These are phyloP conservation scores for Cryptosporidium tyzzeri DNA, from an alignment of 169 alveolate genomes.

Conservation along the genomic window DNA sequence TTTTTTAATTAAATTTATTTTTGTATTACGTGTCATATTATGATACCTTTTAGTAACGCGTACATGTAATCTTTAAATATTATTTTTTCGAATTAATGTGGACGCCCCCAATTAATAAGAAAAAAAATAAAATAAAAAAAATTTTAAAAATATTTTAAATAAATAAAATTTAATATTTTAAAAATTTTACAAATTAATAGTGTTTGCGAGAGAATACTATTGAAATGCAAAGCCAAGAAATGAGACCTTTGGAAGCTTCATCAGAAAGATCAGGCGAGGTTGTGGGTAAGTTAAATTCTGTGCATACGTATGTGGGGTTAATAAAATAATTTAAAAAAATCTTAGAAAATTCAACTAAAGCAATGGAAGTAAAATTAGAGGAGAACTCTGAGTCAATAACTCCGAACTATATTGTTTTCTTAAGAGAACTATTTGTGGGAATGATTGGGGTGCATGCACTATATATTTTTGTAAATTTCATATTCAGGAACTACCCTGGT, in stretches of 20 bases:
- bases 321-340: not conserved
- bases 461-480: slow-evolving; percentile 59
- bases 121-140: not conserved
- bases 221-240: slow-evolving; percentile 4
- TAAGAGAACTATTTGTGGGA: slow-evolving; percentile 64
- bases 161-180: slow-evolving; percentile 5
- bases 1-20: not conserved
- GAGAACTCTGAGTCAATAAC: not conserved
- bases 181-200: not conserved
- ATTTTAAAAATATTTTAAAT: not conserved
- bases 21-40: slow-evolving; percentile 48
- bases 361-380: not conserved
- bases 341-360: not conserved
- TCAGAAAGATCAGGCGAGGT: slow-evolving; percentile 3
- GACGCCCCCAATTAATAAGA: slow-evolving; percentile 37
- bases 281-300: slow-evolving; percentile 22
- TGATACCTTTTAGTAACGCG: slow-evolving; percentile 63
- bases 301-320: not conserved
- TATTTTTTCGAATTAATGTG: slow-evolving; percentile 43
- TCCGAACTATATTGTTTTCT: slow-evolving; percentile 36
- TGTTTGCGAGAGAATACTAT: not conserved
- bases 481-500: slow-evolving; percentile 64
- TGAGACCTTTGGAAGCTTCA: slow-evolving; percentile 6
- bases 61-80: slow-evolving; percentile 62
- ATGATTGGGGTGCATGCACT: slow-evolving; percentile 67